Evolutionary conservation across 2,329 filamentous ascomycete genomes (phyloP).

Genomic region (Didymosphaeria variabile): DNA sequence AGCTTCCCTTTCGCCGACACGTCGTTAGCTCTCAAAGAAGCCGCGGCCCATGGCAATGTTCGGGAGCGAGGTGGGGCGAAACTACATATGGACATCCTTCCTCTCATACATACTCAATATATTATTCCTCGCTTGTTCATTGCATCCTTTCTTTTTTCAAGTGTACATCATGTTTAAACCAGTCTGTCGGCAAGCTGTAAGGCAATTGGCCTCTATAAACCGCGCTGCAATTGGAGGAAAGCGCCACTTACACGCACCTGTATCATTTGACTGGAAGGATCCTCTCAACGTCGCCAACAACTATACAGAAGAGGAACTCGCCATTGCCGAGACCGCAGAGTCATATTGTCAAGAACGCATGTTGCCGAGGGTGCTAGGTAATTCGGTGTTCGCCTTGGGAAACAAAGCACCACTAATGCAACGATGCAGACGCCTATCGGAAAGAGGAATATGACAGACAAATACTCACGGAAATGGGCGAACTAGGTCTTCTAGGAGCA

Average conservation of each 20-base stretch:
- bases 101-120: not conserved
- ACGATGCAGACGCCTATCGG: slow-evolving; percentile 76
- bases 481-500: slow-evolving; percentile 85
- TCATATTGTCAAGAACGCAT: slow-evolving; percentile 93
- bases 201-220: slow-evolving; percentile 47
- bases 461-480: slow-evolving; percentile 91
- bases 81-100: slow-evolving; percentile 2
- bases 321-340: slow-evolving; percentile 89
- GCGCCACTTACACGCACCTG: slow-evolving; percentile 54
- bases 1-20: too few relatives aligned
- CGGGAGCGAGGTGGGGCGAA: slow-evolving; percentile 20
- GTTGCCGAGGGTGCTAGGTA: slow-evolving; percentile 85
- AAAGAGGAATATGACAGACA: slow-evolving; percentile 86
- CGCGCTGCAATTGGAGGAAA: slow-evolving; percentile 44
- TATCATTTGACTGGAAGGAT: slow-evolving; percentile 88
- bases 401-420: slow-evolving; percentile 18
- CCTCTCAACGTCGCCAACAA: slow-evolving; percentile 78
- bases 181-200: slow-evolving; percentile 49
- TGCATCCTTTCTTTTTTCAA: not conserved
- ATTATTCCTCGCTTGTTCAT: slow-evolving; percentile 5
- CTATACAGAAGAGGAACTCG: slow-evolving; percentile 88
- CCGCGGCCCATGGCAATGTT: slow-evolving; percentile 26
- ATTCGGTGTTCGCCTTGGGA: slow-evolving; percentile 13
- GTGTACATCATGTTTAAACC: slow-evolving; percentile 55
- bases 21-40: slow-evolving; percentile 5